Percentiles rank a stretch among this genome's conserved stretches.
Conservation (phyloP, 306 rosid genomes). For the Vachellia pachyceras region DNA sequence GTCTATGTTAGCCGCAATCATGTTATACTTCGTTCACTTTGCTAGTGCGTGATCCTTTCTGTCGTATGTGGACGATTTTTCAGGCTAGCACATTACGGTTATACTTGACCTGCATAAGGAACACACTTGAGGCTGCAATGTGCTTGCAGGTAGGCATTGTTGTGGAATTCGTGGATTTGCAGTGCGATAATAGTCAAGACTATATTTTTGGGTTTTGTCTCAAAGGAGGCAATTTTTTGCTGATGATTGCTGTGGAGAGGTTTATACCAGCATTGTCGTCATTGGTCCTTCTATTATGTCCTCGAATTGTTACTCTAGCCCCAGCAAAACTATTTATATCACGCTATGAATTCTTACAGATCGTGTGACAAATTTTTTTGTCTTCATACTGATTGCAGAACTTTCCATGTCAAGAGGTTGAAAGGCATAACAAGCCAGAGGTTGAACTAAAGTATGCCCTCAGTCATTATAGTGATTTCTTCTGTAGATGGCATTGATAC, state of each 20-base stretch:
- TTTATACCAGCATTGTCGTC: neutral
- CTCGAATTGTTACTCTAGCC: neutral
- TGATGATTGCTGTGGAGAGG: neutral
- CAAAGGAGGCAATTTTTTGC: neutral
- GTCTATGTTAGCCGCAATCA: neutral
- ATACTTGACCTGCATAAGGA: constrained; percentile 86
- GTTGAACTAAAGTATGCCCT: constrained; percentile 85
- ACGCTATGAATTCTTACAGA: neutral
- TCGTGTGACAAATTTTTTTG: neutral
- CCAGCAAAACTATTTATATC: neutral
- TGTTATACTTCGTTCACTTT: neutral
- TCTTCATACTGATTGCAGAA: constrained; percentile 54
- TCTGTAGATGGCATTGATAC: neutral
- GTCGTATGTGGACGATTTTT: neutral
- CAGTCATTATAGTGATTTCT: neutral
- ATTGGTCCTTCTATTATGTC: neutral
- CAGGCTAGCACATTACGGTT: constrained; percentile 73
- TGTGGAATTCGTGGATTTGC: constrained; percentile 1
- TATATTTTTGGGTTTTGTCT: neutral
- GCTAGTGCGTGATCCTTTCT: neutral
- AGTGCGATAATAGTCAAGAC: neutral
- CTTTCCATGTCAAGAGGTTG: constrained; percentile 99
- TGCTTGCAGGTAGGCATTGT: constrained; percentile 75
- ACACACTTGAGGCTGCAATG: constrained; percentile 96
- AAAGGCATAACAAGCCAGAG: constrained; percentile 98